These are phyloP conservation scores for Alternaria ethzedia DNA, from an alignment of 2,329 filamentous ascomycete species.

Conservation along the genomic window DNA sequence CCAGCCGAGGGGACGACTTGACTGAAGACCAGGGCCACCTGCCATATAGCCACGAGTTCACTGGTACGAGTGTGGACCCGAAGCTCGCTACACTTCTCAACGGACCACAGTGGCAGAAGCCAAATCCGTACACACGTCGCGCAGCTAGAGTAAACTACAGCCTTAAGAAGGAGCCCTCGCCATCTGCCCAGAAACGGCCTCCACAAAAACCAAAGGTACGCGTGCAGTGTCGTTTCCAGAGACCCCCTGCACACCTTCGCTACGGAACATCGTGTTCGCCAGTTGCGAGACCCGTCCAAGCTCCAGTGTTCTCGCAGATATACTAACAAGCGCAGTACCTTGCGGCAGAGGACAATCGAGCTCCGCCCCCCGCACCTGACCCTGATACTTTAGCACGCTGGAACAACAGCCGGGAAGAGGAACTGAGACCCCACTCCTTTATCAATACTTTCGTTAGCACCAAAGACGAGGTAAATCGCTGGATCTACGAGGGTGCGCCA, in stretches of 20 bases:
- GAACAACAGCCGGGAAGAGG: constrained; percentile 5
- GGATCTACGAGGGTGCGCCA: constrained; percentile 16
- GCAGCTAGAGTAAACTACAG: constrained; percentile 13
- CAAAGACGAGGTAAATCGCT: constrained; percentile 18
- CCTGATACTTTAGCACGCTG: constrained; percentile 1
- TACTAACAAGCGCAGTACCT: constrained; percentile 7
- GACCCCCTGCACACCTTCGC: not conserved
- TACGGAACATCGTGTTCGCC: not conserved
- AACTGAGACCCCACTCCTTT: constrained; percentile 9
- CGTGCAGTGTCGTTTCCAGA: not conserved
- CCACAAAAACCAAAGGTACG: not conserved
- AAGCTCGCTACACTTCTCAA: not conserved
- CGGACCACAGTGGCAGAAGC: constrained; percentile 10
- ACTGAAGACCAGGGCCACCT: not conserved
- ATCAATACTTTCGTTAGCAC: constrained; percentile 16
- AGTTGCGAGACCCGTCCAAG: not conserved
- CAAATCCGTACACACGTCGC: constrained; percentile 1
- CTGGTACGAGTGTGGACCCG: not conserved
- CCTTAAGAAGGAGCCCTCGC: not conserved
- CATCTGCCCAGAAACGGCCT: not conserved
- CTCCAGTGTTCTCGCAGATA: not conserved
- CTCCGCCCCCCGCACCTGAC: not conserved
- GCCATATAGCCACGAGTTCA: not conserved
- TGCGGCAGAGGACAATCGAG: not conserved
- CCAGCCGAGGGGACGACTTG: constrained; percentile 10